Base-by-base conservation (phyloP, 1,284 basidiomycete species). In the Pseudozyma sp. region DNA sequence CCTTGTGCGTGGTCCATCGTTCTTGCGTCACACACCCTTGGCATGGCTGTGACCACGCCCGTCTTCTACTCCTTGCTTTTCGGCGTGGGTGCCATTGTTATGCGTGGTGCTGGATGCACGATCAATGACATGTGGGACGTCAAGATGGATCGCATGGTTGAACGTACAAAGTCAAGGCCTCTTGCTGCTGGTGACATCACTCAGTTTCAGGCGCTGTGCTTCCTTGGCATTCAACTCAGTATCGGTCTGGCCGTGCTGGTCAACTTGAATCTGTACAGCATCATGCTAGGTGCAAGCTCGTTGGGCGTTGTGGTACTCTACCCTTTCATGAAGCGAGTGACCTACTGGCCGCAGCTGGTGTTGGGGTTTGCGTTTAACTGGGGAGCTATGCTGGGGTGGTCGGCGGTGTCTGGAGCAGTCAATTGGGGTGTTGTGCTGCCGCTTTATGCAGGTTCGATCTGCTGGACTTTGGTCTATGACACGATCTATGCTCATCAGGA, bases 401-500 rank as follows among this genome's bases (percentile, higher is more conserved):
- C 95, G 0, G 96, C 97, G 1, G 91, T 98, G 1, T 90, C 92
- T 0, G 94, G 93, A 0, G 80, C 88, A 0, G 91, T 92, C 7
- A 88, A 97, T 81, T 97, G 95, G 95, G 52, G 58, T 0, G 77
- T 78, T 10, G 78, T 92, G 45, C 86, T 93, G 12, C 95, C 97
- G 2, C 88, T 99, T 16, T 99, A 99, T 82, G 90, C 91, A 0
- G 94, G 95, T 3, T 93, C 93, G 8, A 87, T 95, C 38, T 90
- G 90, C 78, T 99, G 95, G 94, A 97, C 95, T 53, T 89, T 99
- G 58, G 92, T 95, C 1, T 99, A 99, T 83, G 97, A 99, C 82
- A 97, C 92, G 52, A 96, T 99, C 77, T 99, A 99, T 82, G 97
- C 97, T 2, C 97, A 99, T 85, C 96, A 97, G 92, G 97, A 99